Evolutionary conservation across 2,329 filamentous ascomycete genomes (phyloP).

Genomic region (Botrytis paeoniae): DNA sequence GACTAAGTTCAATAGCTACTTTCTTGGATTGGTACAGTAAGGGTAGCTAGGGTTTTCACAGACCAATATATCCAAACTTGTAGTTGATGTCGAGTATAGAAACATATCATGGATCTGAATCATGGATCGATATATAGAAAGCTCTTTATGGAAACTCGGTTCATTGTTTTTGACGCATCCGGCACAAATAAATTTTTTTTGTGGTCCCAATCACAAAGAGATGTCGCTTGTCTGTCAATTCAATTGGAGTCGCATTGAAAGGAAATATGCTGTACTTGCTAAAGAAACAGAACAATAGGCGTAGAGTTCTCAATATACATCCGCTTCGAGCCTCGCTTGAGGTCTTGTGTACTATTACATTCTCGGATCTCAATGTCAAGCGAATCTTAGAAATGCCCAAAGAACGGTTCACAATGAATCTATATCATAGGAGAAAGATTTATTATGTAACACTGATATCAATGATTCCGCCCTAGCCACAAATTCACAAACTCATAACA

Average conservation of each 20-base stretch:
- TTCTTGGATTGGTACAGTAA: background rate
- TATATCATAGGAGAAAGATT: background rate
- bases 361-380: background rate
- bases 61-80: background rate
- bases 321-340: background rate
- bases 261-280: background rate
- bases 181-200: background rate
- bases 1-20: background rate
- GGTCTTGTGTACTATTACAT: background rate
- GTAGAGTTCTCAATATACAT: background rate
- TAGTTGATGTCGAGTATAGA: background rate
- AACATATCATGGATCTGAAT: background rate
- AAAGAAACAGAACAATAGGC: background rate
- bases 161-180: constrained; percentile 13
- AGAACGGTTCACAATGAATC: background rate
- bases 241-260: background rate
- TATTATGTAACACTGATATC: background rate
- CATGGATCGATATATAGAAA: background rate
- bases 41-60: background rate
- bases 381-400: background rate
- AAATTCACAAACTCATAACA: background rate
- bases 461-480: background rate
- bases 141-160: background rate
- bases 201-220: background rate
- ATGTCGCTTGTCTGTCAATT: background rate